These are phyloP conservation scores for Sclerotinia minor DNA, from an alignment of 2,329 filamentous ascomycete species.

Conservation along the genomic window DNA sequence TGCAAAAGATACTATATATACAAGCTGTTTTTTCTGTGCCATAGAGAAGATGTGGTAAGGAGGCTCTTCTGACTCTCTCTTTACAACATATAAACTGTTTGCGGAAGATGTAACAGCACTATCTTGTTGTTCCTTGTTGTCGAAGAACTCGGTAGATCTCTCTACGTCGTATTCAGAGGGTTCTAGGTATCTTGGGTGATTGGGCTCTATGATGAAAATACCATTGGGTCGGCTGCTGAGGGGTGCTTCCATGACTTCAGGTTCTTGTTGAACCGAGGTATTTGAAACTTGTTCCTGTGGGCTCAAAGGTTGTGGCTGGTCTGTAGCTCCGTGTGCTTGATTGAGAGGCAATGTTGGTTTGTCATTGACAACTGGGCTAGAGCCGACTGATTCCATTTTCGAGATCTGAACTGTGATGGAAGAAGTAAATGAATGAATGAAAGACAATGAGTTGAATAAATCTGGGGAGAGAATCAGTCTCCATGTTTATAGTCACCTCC, in stretches of 20 bases:
- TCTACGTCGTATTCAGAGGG: background rate
- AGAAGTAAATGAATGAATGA: background rate
- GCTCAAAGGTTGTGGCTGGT: constrained; percentile 3
- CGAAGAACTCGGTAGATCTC: constrained; percentile 2
- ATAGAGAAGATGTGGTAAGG: constrained; percentile 38
- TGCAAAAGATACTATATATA: constrained; percentile 43
- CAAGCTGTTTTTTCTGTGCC: constrained; percentile 47
- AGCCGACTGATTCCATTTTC: constrained; percentile 5
- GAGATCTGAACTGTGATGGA: background rate
- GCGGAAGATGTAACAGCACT: constrained; percentile 7
- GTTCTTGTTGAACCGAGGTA: background rate
- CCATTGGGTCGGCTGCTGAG: constrained; percentile 1
- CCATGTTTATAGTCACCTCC: constrained; percentile 16
- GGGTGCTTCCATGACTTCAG: background rate
- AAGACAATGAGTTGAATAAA: background rate
- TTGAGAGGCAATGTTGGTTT: background rate
- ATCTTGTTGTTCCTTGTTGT: background rate
- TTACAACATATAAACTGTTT: constrained; percentile 12
- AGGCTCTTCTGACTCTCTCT: constrained; percentile 4
- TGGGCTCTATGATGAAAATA: constrained; percentile 18
- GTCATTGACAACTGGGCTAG: constrained; percentile 4
- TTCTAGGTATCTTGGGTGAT: background rate
- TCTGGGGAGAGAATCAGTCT: constrained; percentile 8
- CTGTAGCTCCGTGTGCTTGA: background rate
- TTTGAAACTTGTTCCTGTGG: background rate